Base-by-base conservation (phyloP, 1,284 basidiomycete genomes). In the Trametes sp. region DNA sequence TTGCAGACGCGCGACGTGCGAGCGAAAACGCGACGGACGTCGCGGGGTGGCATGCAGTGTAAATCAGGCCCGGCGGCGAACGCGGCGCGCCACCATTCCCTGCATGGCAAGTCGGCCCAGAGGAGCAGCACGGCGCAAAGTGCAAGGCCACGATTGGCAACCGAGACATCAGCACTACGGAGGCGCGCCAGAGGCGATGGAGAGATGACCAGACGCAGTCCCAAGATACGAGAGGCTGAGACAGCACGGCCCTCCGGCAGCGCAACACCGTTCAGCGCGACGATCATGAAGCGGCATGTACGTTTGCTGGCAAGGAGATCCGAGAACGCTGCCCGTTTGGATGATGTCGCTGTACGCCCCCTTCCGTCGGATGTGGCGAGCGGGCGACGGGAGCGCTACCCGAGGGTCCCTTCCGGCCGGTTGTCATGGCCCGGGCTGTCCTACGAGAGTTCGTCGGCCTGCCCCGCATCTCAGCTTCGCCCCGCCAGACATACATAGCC, bases 241-340 rank as follows among this genome's bases (percentile, higher is more conserved):
- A 48, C 26, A 19, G 23, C 21, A 9, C 46, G 46, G 26, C 46
- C 28, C 13, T 1, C 26, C 46, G 28, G 26, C 6, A 48, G 13
- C 21, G 28, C 13, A 19, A 14, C 14, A n/a, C 46, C 46, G 42
- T 24, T 23, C 24, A 8, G 21, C 42, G 21, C 42, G 42, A 45
- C 42, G 42, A 45, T 45, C 42, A 7, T 24, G 16, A 14, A 8
- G n/a, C 19, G n/a, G 5, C 5, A 13, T 55, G 54, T 23, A 29
- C 33, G 23, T 56, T 48, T 57, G 46, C 46, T 50, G 26, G 55
- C 55, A 29, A 49, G 46, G 35, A 57, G 55, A 23, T 57, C 55
- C 55, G 55, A 26, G 24, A 35, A 33, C 9, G 8, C 45, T 42
- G 45, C 31, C 10, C 35, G 9, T 16, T n/a, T 21, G 21, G 38